phyloP scores from a whole-genome alignment of 495 filamentous ascomycete species.

The Echria macrotheca region DNA sequence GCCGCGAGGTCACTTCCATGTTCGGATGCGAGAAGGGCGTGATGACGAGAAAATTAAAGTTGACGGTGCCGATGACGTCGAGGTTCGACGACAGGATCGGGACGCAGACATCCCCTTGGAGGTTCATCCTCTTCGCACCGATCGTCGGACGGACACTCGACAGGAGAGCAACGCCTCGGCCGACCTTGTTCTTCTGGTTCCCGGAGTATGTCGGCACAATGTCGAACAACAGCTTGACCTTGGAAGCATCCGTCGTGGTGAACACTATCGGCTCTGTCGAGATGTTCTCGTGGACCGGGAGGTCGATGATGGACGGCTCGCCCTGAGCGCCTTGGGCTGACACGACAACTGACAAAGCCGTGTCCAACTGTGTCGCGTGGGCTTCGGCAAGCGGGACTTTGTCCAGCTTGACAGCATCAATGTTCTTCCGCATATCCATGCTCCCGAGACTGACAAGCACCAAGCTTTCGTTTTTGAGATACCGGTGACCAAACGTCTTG shows the following conservation, averaged over 20 bases:
- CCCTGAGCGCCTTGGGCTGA: slow-evolving; percentile 85
- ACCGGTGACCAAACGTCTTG: slow-evolving; percentile 94
- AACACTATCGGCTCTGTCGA: slow-evolving; percentile 89
- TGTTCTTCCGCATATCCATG: slow-evolving; percentile 82
- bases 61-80: slow-evolving; percentile 88
- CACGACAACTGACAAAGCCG: slow-evolving; percentile 84
- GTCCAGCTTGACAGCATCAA: slow-evolving; percentile 81
- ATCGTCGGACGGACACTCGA: slow-evolving; percentile 76
- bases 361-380: slow-evolving; percentile 88
- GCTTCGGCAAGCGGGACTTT: slow-evolving; percentile 79
- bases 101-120: slow-evolving; percentile 89
- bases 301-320: slow-evolving; percentile 80
- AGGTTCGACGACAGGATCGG: slow-evolving; percentile 79
- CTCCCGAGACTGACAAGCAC: slow-evolving; percentile 88
- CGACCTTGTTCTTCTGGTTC: slow-evolving; percentile 78
- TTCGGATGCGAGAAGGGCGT: slow-evolving; percentile 92
- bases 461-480: slow-evolving; percentile 83
- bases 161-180: slow-evolving; percentile 86
- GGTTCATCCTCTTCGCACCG: slow-evolving; percentile 69
- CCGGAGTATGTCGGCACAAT: slow-evolving; percentile 96
- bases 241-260: slow-evolving; percentile 66
- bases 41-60: slow-evolving; percentile 94
- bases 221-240: slow-evolving; percentile 88
- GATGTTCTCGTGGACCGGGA: slow-evolving; percentile 90
- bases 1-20: slow-evolving; percentile 80